phyloP scores from a whole-genome alignment of 805 yeast genomes.

The Ogataea angusta region DNA sequence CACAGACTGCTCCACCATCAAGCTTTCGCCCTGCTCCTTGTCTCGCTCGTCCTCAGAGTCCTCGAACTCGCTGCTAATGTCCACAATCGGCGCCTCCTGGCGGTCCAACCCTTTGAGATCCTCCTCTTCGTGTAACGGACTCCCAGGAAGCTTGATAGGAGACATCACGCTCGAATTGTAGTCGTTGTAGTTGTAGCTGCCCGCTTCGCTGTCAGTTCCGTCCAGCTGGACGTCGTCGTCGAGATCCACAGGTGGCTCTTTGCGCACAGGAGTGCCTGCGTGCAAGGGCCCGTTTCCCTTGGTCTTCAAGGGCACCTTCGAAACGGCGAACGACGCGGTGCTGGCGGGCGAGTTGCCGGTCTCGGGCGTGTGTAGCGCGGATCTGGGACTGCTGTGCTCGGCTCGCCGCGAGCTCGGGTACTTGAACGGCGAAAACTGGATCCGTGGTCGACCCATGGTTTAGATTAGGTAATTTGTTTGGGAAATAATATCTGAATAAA shows the following conservation, averaged over 20 bases:
- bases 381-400: neutral
- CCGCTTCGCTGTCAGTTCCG: constrained; percentile 11
- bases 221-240: constrained; percentile 17
- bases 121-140: constrained; percentile 3
- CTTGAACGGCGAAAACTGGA: constrained; percentile 22
- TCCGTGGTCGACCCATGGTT: constrained; percentile 20
- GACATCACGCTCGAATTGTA: constrained; percentile 21
- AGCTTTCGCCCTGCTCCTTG: constrained; percentile 8
- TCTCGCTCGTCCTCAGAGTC: constrained; percentile 19
- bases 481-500: too few species aligned
- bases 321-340: constrained; percentile 1
- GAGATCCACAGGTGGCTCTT: constrained; percentile 1
- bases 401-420: constrained; percentile 13
- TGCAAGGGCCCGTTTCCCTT: constrained; percentile 14
- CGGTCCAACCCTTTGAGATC: neutral
- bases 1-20: constrained; percentile 7
- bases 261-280: constrained; percentile 16
- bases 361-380: neutral
- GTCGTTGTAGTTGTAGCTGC: constrained; percentile 18
- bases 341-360: neutral
- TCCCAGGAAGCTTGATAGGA: constrained; percentile 14
- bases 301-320: constrained; percentile 12
- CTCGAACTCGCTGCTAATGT: constrained; percentile 21
- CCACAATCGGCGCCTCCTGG: neutral
- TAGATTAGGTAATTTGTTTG: constrained; percentile 4